Conservation (phyloP, 2,329 filamentous ascomycete species). For the Neocucurbitaria cava region DNA sequence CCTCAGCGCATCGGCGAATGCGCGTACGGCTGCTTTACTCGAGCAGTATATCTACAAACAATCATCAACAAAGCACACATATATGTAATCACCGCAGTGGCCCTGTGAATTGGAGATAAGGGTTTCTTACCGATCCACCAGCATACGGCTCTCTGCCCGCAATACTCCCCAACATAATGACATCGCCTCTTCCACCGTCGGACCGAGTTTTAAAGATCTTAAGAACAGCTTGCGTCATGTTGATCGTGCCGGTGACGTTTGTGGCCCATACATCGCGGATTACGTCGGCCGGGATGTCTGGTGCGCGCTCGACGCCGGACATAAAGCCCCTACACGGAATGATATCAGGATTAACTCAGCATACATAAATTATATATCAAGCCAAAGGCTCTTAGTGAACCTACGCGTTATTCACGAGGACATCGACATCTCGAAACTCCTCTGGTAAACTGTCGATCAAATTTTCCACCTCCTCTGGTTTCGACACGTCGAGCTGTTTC, state of each 20-base stretch:
- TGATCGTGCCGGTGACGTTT: constrained; percentile 90
- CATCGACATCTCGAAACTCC: constrained; percentile 81
- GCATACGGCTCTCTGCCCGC: constrained; percentile 83
- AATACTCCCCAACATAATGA: constrained; percentile 92
- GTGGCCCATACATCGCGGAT: constrained; percentile 85
- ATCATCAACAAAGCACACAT: too few species aligned
- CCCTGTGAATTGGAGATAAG: too few species aligned
- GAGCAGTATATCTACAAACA: constrained; percentile 75
- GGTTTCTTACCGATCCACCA: constrained; percentile 65
- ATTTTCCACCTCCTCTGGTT: constrained; percentile 70
- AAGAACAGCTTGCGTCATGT: constrained; percentile 90
- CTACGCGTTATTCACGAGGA: constrained; percentile 94
- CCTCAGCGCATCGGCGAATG: constrained; percentile 79
- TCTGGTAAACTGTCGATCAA: constrained; percentile 76
- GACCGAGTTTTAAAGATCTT: constrained; percentile 73
- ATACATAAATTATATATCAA: neutral
- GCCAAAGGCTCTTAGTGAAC: constrained; percentile 33
- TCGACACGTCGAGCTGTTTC: constrained; percentile 82
- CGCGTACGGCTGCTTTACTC: constrained; percentile 85
- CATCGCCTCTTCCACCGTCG: constrained; percentile 81
- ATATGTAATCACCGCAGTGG: too few species aligned
- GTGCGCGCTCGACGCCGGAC: constrained; percentile 81
- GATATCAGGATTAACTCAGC: too few species aligned
- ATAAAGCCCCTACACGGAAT: constrained; percentile 84
- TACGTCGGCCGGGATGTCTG: constrained; percentile 79